phyloP scores from a whole-genome alignment of 108 stramenopile species.

The Fragilaria crotonensis region DNA sequence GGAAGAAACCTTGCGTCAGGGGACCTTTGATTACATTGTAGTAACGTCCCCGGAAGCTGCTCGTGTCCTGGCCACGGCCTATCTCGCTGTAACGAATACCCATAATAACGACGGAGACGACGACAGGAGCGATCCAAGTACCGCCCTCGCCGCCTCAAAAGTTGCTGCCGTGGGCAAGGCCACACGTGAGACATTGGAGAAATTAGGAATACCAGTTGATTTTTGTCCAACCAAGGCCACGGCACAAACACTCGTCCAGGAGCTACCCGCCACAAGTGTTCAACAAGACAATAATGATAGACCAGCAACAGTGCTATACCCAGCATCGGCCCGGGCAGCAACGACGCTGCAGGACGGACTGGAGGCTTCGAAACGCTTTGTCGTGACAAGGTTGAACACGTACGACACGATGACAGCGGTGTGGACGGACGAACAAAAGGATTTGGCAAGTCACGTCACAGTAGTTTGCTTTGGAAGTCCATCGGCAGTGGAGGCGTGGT shows the following conservation, averaged over 20 bases:
- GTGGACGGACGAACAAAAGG: slow-evolving; percentile 47
- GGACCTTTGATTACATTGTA: slow-evolving; percentile 59
- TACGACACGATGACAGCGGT: slow-evolving; percentile 77
- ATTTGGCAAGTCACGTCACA: slow-evolving; percentile 27
- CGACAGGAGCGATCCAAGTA: slow-evolving; percentile 4
- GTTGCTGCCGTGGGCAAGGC: slow-evolving; percentile 81
- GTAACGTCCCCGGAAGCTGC: slow-evolving; percentile 87
- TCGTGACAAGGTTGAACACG: slow-evolving; percentile 64
- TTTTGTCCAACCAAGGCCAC: slow-evolving; percentile 78
- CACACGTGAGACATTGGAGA: slow-evolving; percentile 43
- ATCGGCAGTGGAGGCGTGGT: slow-evolving; percentile 77
- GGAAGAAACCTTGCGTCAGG: slow-evolving; percentile 19
- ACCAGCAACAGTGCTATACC: slow-evolving; percentile 52
- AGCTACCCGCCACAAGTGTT: slow-evolving; percentile 34
- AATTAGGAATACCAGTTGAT: slow-evolving; percentile 43
- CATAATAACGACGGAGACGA: slow-evolving; percentile 29
- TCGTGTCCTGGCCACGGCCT: slow-evolving; percentile 57
- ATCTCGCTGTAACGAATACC: too few relatives aligned
- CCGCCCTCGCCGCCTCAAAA: neutral
- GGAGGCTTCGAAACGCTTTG: slow-evolving; percentile 40
- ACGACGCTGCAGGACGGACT: slow-evolving; percentile 59
- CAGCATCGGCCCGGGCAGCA: slow-evolving; percentile 70
- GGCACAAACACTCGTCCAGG: slow-evolving; percentile 51
- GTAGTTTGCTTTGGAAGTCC: slow-evolving; percentile 81
- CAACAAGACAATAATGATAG: slow-evolving; percentile 12